Conservation (phyloP, 2,329 filamentous ascomycete species). For the Thelonectria rubi region DNA sequence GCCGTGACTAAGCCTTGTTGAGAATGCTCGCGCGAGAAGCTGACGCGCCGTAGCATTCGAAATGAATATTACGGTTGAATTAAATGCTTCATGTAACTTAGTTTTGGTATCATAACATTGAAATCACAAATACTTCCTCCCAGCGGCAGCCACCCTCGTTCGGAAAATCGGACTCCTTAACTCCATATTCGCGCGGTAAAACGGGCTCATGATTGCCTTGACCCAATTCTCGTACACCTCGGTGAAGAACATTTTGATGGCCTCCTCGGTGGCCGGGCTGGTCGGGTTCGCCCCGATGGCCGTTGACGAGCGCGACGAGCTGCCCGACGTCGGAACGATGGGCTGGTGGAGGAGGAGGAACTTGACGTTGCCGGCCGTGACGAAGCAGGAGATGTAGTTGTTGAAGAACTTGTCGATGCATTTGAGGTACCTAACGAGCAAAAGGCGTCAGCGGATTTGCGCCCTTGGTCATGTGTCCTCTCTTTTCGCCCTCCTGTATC, state of each 20-base stretch:
- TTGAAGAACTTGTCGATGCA: constrained; percentile 97
- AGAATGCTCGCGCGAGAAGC: no score
- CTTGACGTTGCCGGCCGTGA: constrained; percentile 90
- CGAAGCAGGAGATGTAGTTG: constrained; percentile 93
- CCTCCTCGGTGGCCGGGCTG: constrained; percentile 91
- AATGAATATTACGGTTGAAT: not conserved
- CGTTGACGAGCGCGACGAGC: constrained; percentile 67
- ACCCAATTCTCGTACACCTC: constrained; percentile 98
- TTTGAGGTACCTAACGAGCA: constrained; percentile 81
- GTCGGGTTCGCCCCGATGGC: constrained; percentile 85
- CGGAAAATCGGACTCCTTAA: constrained; percentile 89
- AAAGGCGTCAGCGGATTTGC: constrained; percentile 19
- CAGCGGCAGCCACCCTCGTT: constrained; percentile 82
- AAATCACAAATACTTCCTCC: constrained; percentile 85
- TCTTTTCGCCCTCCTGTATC: no score
- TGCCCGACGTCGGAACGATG: constrained; percentile 51
- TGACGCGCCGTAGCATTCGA: not conserved
- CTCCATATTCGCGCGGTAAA: constrained; percentile 86
- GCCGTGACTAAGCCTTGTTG: no score
- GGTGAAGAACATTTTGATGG: constrained; percentile 90
- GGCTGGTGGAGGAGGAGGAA: constrained; percentile 95
- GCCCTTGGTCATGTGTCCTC: constrained; percentile 1
- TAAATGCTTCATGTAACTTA: constrained; percentile 25
- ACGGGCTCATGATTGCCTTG: constrained; percentile 97
- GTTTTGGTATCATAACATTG: constrained; percentile 36